A percentile compares a stretch with the other conserved stretches of the same genome.
These are phyloP conservation scores for Earliella scabrosa DNA, from an alignment of 1,284 basidiomycete genomes.

Conservation along the genomic window DNA sequence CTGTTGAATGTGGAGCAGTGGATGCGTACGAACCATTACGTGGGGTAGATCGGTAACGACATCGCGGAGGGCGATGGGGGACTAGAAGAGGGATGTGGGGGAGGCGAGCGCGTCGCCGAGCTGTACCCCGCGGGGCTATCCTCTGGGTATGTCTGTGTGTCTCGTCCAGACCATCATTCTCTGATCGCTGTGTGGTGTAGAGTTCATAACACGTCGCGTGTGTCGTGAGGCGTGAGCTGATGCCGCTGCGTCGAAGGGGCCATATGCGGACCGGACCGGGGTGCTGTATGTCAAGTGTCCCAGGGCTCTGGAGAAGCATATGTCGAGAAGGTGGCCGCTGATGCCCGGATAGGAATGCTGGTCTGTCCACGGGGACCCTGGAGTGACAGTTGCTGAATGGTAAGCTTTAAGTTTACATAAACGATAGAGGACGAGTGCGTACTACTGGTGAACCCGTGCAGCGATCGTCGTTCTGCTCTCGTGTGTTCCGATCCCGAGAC, in stretches of 20 bases:
- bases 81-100: not conserved
- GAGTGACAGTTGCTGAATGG: not conserved
- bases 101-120: no score
- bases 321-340: not conserved
- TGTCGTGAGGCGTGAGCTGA: no score
- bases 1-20: constrained; percentile 27
- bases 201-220: no score
- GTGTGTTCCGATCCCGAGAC: no score
- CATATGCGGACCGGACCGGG: not conserved
- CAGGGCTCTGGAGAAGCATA: not conserved
- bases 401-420: not conserved
- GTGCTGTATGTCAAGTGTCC: not conserved
- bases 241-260: no score
- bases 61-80: not conserved
- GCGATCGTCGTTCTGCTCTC: not conserved
- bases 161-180: not conserved
- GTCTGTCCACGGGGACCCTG: not conserved
- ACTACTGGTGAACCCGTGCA: not conserved
- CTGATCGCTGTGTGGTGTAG: not conserved
- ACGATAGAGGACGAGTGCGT: not conserved
- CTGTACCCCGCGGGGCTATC: no score
- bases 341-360: not conserved
- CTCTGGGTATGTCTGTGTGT: not conserved
- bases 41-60: not conserved
- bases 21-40: constrained; percentile 28